Base-by-base conservation (phyloP, 768 basidiomycete genomes). In the Antrodiella citrinella region DNA sequence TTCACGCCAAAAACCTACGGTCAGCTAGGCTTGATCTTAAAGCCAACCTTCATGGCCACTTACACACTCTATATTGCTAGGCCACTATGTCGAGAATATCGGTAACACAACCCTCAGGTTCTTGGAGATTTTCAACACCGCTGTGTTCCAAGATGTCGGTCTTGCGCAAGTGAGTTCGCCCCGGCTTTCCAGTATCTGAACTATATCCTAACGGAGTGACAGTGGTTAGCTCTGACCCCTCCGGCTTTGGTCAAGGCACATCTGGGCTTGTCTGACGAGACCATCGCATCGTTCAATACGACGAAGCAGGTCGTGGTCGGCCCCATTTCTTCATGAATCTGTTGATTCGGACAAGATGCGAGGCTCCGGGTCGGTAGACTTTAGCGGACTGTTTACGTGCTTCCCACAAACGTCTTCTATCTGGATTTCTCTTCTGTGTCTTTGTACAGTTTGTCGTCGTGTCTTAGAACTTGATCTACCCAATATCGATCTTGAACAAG, bases 71-170 rank as follows among this genome's bases (percentile, higher is more conserved):
- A 35, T 15, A 20, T 15, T 11, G 7, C 49, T 40, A 65, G 65
- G 81, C 1, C 83, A 84, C 57, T 82, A 82, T 54, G 68, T 84
- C 18, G 80, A 83, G 57, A 82, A 84, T 58, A 77, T 72, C 2
- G 81, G 81, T 19, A 75, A 78, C 49, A 70, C 72, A 1, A 73
- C 81, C 1, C 58, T 84, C 22, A 67, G 65, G 51, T 78, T 77
- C 58, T 64, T 84, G 3, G 81, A 84, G 57, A 73, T 84, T 5
- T 78, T 83, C 61, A 75, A 71, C 56, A 69, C 78, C 22, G 71
- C 76, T 74, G 24, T 10, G 50, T 75, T 75, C 57, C 72, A 81
- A 59, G 80, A 82, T 51, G 66, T 80, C 43, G 76, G 76, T 35
- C 64, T 80, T 5, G 74, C 66, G 45, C 58, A 59, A 49, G 55